Evolutionary conservation across 2,329 filamentous ascomycete genomes (phyloP), one percentile per base, ranked within the genome.

Genomic region (Rosellinia necatrix): DNA sequence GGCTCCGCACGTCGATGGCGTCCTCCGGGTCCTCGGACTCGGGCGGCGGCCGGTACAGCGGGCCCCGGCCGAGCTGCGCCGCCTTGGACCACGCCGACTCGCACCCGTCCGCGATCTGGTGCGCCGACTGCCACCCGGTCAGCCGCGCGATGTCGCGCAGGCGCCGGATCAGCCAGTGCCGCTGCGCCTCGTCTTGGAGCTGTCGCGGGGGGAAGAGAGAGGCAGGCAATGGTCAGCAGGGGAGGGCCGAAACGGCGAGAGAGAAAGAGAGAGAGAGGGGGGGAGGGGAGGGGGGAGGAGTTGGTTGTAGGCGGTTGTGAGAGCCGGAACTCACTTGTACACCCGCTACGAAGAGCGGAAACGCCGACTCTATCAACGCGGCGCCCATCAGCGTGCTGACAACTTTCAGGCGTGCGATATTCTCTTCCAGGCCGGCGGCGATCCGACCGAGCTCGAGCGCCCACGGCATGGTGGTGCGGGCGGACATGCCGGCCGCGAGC

Each of bases 91-190:
- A 99, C 0, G 86, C 82, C 2, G 86, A 87, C 72, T 97, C 92
- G 71, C 91, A 96, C 1, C 91, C 92, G 44, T 84, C 80, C 0
- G 91, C 91, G 60, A 97, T 93, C 35, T 92, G 85, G 29, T 85
- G 82, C 1, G 91, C 89, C 1, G 89, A 91, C 66, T 91, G 88
- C 89, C 91, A 97, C 0, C 94, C 94, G 0, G 91, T 96, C 6
- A 94, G 78, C 1, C 87, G 84, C 2, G 89, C 84, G 34, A 96
- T 87, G 64, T 91, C 87, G 64, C 86, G 82, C 52, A 97, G 80
- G 24, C 89, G 85, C 29, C 81, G 80, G 60, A 97, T 81, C 0
- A 88, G 83, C 90, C 91, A 96, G 54, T 83, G 81, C 1, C 94
- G 85, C 67, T 97, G 92, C 0, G 74, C 76, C 4, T 84, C 71